These are phyloP conservation scores for Allomyces arbusculus DNA, from an alignment of 192 early-diverging fungal species.

Conservation along the genomic window DNA sequence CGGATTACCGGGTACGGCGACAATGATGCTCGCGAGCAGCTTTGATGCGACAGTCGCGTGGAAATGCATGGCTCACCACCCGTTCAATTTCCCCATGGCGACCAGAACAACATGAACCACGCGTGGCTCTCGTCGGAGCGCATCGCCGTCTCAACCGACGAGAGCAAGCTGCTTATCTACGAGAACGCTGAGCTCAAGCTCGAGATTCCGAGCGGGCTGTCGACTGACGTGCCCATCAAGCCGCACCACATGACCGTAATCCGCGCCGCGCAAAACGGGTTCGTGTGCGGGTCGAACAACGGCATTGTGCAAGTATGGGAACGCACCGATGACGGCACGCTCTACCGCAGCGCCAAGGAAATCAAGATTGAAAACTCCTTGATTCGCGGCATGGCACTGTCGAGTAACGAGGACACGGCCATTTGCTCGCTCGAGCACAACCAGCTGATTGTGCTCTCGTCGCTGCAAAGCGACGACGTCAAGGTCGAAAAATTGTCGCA, in stretches of 20 bases:
- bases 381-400: conserved; percentile 12
- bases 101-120: conserved; percentile 23
- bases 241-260: conserved; percentile 18
- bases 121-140: conserved; percentile 23
- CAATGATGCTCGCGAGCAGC: background rate
- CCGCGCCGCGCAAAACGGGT: conserved; percentile 11
- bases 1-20: conserved; percentile 18
- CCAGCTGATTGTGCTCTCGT: conserved; percentile 14
- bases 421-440: conserved; percentile 13
- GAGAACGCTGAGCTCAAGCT: conserved; percentile 27
- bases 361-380: conserved; percentile 11
- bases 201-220: conserved; percentile 13
- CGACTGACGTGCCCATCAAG: background rate
- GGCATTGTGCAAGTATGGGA: conserved; percentile 20
- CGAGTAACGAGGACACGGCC: conserved; percentile 14
- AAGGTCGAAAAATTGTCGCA: conserved; percentile 22
- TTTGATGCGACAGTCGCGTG: too few relatives aligned
- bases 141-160: conserved; percentile 24
- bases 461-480: conserved; percentile 16
- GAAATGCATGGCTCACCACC: too few relatives aligned
- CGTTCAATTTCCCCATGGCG: background rate
- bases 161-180: conserved; percentile 25
- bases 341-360: conserved; percentile 21
- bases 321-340: conserved; percentile 18
- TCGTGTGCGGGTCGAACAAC: conserved; percentile 20